Evolutionary conservation across 169 alveolate genomes (phyloP).

Genomic region (Eimeria acervulina): DNA sequence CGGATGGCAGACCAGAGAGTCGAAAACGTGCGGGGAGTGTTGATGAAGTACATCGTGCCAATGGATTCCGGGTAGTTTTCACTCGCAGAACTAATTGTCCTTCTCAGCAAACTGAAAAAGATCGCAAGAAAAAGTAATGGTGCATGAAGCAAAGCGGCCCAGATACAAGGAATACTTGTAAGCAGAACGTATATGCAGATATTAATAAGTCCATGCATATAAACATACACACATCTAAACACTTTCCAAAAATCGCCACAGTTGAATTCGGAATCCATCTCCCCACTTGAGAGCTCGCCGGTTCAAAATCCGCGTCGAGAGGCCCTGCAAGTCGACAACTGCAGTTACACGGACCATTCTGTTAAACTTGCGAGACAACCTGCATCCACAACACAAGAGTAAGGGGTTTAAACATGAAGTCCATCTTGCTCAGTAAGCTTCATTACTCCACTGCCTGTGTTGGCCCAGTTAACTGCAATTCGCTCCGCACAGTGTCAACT

Average conservation of each 20-base stretch:
- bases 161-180: not conserved
- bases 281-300: constrained; percentile 81
- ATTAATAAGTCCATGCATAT: not conserved
- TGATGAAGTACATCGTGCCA: constrained; percentile 79
- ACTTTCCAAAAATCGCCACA: not conserved
- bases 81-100: constrained; percentile 65
- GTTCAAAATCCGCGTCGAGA: constrained; percentile 79
- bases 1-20: constrained; percentile 80
- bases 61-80: constrained; percentile 83
- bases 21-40: constrained; percentile 79
- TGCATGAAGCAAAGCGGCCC: not conserved
- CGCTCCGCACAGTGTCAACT: no score
- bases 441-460: not conserved
- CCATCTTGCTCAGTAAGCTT: not conserved
- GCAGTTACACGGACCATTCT: constrained; percentile 78
- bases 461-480: not conserved
- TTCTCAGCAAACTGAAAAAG: constrained; percentile 57
- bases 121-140: not conserved
- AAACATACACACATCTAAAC: not conserved
- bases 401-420: not conserved
- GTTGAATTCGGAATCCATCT: not conserved
- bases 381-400: not conserved
- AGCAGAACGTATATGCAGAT: not conserved
- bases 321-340: constrained; percentile 81
- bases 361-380: constrained; percentile 78